A percentile compares a stretch with the other conserved stretches of the same genome.
Evolutionary conservation across 2,329 filamentous ascomycete genomes (phyloP).

Genomic region (Passalora sequoiae): DNA sequence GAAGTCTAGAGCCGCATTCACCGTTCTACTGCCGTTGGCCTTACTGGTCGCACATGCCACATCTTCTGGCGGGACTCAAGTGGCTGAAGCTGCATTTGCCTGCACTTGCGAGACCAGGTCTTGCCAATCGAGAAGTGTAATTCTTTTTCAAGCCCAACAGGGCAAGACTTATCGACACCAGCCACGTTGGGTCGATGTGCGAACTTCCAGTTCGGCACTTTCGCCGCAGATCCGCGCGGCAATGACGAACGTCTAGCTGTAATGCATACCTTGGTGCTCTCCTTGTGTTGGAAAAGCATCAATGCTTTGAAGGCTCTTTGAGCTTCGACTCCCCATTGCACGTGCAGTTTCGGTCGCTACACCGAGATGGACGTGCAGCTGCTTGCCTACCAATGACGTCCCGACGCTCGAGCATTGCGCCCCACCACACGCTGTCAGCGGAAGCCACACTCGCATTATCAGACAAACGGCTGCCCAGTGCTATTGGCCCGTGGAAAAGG

Average conservation of each 20-base stretch:
- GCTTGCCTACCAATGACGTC: constrained; percentile 4
- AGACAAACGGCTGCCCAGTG: constrained; percentile 4
- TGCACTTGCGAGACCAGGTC: constrained; percentile 2
- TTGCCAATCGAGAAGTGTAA: constrained; percentile 1
- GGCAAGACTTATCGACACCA: constrained; percentile 7
- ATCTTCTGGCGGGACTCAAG: too few relatives aligned
- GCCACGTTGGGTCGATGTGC: constrained; percentile 6
- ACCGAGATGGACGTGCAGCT: constrained; percentile 10
- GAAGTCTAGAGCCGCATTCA: neutral
- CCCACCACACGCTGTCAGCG: constrained; percentile 18
- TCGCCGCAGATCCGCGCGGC: neutral
- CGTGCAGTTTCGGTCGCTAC: neutral
- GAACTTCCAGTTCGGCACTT: neutral
- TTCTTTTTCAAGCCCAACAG: neutral
- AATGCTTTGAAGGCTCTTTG: neutral
- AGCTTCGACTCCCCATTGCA: neutral
- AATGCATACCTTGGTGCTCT: neutral
- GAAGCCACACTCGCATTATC: constrained; percentile 7
- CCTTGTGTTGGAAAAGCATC: neutral
- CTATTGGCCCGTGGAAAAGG: constrained; percentile 9
- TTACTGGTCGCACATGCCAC: neutral
- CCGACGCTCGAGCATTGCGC: neutral
- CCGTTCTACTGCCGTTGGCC: neutral
- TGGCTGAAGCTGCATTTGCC: neutral
- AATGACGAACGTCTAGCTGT: neutral